Evolutionary conservation across 768 basidiomycete genomes (phyloP).

Genomic region (Peribolospora kevripleyi): DNA sequence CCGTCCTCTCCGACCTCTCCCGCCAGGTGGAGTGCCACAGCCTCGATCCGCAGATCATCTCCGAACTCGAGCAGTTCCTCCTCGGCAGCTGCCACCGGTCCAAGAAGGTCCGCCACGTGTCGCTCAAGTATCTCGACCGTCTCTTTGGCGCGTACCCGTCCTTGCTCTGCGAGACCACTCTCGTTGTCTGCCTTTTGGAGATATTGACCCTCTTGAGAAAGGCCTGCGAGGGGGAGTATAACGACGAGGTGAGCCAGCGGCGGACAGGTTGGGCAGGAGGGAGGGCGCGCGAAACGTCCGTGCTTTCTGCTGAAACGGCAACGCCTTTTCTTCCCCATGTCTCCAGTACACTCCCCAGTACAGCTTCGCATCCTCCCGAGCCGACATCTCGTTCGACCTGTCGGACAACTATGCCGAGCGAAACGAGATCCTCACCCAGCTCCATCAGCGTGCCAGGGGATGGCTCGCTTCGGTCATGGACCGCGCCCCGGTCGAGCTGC

Average conservation of each 20-base stretch:
- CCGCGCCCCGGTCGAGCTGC: slow-evolving; percentile 73
- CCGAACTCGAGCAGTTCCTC: slow-evolving; percentile 51
- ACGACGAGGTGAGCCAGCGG: slow-evolving; percentile 45
- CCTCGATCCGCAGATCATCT: slow-evolving; percentile 39
- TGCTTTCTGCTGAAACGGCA: not conserved
- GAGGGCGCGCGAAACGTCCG: not conserved
- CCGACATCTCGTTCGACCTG: slow-evolving; percentile 47
- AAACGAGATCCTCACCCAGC: slow-evolving; percentile 52
- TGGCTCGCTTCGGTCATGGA: slow-evolving; percentile 77
- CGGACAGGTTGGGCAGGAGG: not conserved
- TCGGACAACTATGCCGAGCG: slow-evolving; percentile 66
- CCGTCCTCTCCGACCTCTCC: slow-evolving; percentile 46
- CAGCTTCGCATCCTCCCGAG: slow-evolving; percentile 55
- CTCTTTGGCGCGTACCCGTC: slow-evolving; percentile 81
- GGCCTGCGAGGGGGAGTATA: slow-evolving; percentile 70
- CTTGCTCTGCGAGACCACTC: slow-evolving; percentile 64
- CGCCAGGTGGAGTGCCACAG: slow-evolving; percentile 53
- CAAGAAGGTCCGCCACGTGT: slow-evolving; percentile 53
- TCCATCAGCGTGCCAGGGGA: slow-evolving; percentile 44
- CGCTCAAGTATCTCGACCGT: slow-evolving; percentile 56
- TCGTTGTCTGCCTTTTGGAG: slow-evolving; percentile 76
- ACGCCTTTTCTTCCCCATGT: not conserved
- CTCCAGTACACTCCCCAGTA: slow-evolving; percentile 64
- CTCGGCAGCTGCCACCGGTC: slow-evolving; percentile 59
- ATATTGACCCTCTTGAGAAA: slow-evolving; percentile 66